Evolutionary conservation across 2,329 filamentous ascomycete species (phyloP), one percentile per base, ranked within the genome.

Genomic region (Sclerotinia minor): DNA sequence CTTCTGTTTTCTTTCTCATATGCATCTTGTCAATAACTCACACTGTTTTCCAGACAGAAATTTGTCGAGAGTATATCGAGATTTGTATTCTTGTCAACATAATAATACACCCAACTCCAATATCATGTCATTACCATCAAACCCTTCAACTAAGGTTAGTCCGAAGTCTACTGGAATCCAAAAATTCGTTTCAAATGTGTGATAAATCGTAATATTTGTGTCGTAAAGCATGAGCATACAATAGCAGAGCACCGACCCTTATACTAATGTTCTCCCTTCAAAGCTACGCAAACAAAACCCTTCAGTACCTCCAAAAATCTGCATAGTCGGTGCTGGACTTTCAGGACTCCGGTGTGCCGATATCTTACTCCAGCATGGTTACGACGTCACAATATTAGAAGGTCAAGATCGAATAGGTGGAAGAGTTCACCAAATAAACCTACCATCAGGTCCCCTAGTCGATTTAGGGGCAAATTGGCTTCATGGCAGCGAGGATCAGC

Each of bases 311-410:
- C 55, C 54, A 21, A 67, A 67, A 26, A 69, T 75, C 32, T 71
- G 83, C 55, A 79, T 88, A 50, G 79, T 88, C 3, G 85, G 85
- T 19, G 85, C 84, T 32, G 85, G 86, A 7, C 79, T 87, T 41
- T 81, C 84, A 19, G 85, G 85, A 1, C 77, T 87, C 63, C 79
- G 84, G 69, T 85, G 83, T 72, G 85, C 85, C 35, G 84, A 86
- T 69, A 75, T 87, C 1, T 76, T 88, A 13, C 74, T 86, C 3
- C 79, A 82, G 64, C 79, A 82, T 71, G 84, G 84, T 3, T 81
- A 82, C 69, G 78, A 82, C 58, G 84, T 88, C 17, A 85, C 83
- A 0, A 83, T 87, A n/a, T 77, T 87, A 19, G 85, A 87, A 75
- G 85, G 81, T 0, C 78, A 85, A 64, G 76, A 84, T 73, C 78